A percentile compares a stretch with the other conserved stretches of the same genome.
Evolutionary conservation across 805 yeast species (phyloP).

Genomic region (Candida anglica): DNA sequence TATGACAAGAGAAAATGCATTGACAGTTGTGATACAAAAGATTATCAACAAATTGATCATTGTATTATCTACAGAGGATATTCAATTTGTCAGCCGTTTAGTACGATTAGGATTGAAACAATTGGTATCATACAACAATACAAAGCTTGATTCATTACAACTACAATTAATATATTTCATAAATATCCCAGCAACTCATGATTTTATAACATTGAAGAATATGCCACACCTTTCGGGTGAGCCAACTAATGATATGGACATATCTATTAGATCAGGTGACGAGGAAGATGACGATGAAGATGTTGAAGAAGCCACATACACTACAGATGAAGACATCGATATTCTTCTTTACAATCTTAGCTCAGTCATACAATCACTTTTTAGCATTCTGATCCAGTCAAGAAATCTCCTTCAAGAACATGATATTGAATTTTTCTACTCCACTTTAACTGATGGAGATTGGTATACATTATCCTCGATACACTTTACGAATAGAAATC

Average conservation of each 20-base stretch:
- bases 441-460: too few relatives aligned
- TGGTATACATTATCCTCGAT: too few relatives aligned
- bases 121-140: conserved; percentile 28
- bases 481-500: too few relatives aligned
- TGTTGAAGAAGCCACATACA: background rate
- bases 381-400: conserved; percentile 10
- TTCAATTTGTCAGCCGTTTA: conserved; percentile 32
- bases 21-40: conserved; percentile 25
- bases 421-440: conserved; percentile 9
- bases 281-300: conserved; percentile 1
- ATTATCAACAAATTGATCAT: conserved; percentile 45
- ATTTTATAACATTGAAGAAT: conserved; percentile 20
- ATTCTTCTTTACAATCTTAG: conserved; percentile 15
- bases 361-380: conserved; percentile 18
- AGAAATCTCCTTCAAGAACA: conserved; percentile 8
- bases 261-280: conserved; percentile 5
- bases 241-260: conserved; percentile 9
- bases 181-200: conserved; percentile 36
- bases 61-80: conserved; percentile 37
- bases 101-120: conserved; percentile 35
- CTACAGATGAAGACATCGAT: background rate
- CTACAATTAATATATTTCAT: conserved; percentile 44
- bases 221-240: conserved; percentile 23
- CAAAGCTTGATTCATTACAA: conserved; percentile 40
- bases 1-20: conserved; percentile 20